Evolutionary conservation across 257 asterid genomes (phyloP), one percentile per base, ranked within the genome.

Genomic region (Anisodus tanguticus): DNA sequence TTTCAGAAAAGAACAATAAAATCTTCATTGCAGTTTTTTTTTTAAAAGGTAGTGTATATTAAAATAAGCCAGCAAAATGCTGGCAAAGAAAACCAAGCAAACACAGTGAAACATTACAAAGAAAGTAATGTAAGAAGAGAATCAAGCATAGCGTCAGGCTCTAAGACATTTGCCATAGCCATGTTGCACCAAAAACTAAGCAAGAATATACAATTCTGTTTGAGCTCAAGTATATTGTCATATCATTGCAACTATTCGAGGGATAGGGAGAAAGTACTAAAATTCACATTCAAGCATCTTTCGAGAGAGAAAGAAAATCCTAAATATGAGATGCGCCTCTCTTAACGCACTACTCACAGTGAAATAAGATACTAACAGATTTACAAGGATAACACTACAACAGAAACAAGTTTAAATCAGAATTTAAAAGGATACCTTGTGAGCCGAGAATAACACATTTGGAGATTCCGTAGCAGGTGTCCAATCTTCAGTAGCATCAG

Each of bases 401-500:
- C 11, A 26, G 49, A 77, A 53, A 77, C 41, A 53, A 77, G 64
- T 77, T 53, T 8, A 35, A 5, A 12, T 19, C 53, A 64, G 47
- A 43, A 64, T 22, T 71, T 71, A 13, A 72, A 82, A 83, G 57
- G 15, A 57, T 90, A 94, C 99, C 98, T 96, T 96, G 86, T 91
- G 95, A 79, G 99, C 98, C 39, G 98, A 93, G 84, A 96, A 96
- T 49, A 93, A 84, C 88, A 96, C 90, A 89, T 93, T 92, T 85
- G 97, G 94, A 83, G 91, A 90, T 80, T 88, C 95, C 2, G 87
- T 83, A 85, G 85, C 88, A 80, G 87, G 88, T 55, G 85, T 63
- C 70, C 88, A 85, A 79, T 93, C 98, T 88, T 90, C 97, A 1
- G 90, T 60, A 41, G 66, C 84, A 64, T 89, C 94, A 70, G 95